Base-by-base conservation (phyloP, 164 flowering plant genomes). In the Saururus chinensis region DNA sequence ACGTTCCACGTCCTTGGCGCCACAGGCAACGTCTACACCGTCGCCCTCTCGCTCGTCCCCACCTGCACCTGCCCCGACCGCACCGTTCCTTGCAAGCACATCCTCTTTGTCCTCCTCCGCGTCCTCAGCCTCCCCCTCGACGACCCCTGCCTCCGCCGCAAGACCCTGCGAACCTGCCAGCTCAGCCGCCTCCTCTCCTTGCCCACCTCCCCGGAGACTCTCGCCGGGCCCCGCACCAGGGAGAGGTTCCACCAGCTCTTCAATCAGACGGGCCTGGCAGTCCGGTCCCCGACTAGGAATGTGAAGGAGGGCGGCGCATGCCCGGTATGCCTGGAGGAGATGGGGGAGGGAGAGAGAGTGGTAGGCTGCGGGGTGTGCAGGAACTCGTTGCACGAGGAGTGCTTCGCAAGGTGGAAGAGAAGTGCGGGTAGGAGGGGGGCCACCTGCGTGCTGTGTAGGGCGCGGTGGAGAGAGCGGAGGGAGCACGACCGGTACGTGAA, bases 1-100 rank as follows among this genome's bases (percentile, higher is more conserved):
- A 67, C 40, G 21, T 88, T 90, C 82, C 84, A 72, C 68, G 72
- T 93, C 53, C 62, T 93, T 1, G 96, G 97, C 13, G 84, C 91
- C 51, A 87, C 99, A 4, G 87, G 83, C 11, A 93, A 93, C 49
- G 96, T 88, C 17, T 93, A 90, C 80, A 82, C 74, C 19, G 91
- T 90, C 25, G 71, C 77, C 21, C 37, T 93, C 37, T 73, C 89
- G 14, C 9, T 76, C 64, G 40, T 76, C 59, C 91, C 86, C 0
- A 64, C 82, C 0, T 93, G 99, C 77, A 75, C 89, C 0, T 93
- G 99, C 79, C 97, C 96, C 0, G 99, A 93, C 69, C 81, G 80
- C 12, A 71, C 79, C 11, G 63, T 62, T 48, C 97, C 96, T 0
- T 90, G 99, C 79, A 93, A 93, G 63, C 99, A 93, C 80, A 86